Evolutionary conservation across 768 basidiomycete genomes (phyloP), one percentile per base, ranked within the genome.

Genomic region (Termitomyces sp.): DNA sequence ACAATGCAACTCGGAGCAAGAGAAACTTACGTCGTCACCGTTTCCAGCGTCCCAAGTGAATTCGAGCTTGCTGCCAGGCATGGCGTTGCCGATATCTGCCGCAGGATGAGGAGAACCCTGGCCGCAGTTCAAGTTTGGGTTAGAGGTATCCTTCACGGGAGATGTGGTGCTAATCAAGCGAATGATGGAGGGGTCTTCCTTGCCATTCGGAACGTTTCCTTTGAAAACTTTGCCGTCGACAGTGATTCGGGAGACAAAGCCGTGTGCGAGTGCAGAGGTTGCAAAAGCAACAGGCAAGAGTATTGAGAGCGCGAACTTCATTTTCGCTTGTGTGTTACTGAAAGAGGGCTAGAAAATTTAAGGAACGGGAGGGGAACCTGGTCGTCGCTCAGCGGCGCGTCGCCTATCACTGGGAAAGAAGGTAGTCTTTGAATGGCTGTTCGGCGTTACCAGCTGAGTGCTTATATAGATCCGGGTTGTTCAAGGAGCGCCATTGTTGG

Each of bases 61-160:
- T 10, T 54, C 33, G 14, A 58, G 18, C 9, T 54, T 47, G 46
- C 52, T 54, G 5, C 57, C 57, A 4, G 58, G 58, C 51, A 51
- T 84, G 20, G 80, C 86, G 45, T 77, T 63, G 3, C 78, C 84
- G 48, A 82, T 75, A 36, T 80, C 70, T 5, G 75, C 59, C 0
- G 84, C 87, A 1, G 73, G 68, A 20, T 52, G 38, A 49, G 75
- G 70, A 3, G 85, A 80, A 35, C 76, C 70, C 20, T 74, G 71
- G 11, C 88, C 88, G 61, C 88, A 90, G 68, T 81, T 86, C 11
- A 87, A 50, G 52, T 73, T 75, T 2, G 78, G 63, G 63, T 87
- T 88, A 38, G 55, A 70, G 20, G 85, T 79, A 40, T 83, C 84
- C 68, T 88, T 75, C 62, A 76, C 72, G 0, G 81, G 81, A 48